Evolutionary conservation across 768 basidiomycete genomes (phyloP).

Genomic region (Lentinula lateritia): DNA sequence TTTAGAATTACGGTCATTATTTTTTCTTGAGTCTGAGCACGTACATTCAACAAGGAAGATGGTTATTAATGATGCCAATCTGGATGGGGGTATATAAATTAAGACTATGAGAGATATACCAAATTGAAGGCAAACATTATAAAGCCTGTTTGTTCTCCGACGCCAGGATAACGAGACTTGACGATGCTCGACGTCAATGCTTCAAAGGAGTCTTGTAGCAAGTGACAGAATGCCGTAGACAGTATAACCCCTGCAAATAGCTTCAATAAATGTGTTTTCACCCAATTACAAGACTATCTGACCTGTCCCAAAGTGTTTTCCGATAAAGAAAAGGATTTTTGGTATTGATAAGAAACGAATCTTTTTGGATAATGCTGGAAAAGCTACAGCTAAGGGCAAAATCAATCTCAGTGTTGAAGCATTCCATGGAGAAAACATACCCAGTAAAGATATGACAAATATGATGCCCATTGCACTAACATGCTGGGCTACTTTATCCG

Average conservation of each 20-base stretch:
- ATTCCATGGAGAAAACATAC: slow-evolving; percentile 28
- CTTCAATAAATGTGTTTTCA: neutral
- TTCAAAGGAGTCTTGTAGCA: slow-evolving; percentile 72
- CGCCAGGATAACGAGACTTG: slow-evolving; percentile 35
- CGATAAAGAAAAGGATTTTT: slow-evolving; percentile 70
- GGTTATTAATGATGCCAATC: slow-evolving; percentile 55
- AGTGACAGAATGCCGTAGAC: slow-evolving; percentile 78
- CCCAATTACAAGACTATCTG: neutral
- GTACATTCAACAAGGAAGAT: slow-evolving; percentile 82
- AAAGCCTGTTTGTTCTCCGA: slow-evolving; percentile 59
- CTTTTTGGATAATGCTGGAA: slow-evolving; percentile 61
- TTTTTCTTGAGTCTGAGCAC: slow-evolving; percentile 18
- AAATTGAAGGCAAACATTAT: slow-evolving; percentile 52
- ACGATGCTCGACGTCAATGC: slow-evolving; percentile 45
- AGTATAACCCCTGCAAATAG: slow-evolving; percentile 51
- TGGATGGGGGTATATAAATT: slow-evolving; percentile 16
- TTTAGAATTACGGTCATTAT: neutral
- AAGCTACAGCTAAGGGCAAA: slow-evolving; percentile 51
- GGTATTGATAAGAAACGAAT: slow-evolving; percentile 52
- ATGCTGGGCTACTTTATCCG: neutral
- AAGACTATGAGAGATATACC: slow-evolving; percentile 1
- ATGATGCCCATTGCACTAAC: slow-evolving; percentile 28
- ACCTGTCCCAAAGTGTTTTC: slow-evolving; percentile 84
- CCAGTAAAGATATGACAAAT: slow-evolving; percentile 59
- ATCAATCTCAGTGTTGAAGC: neutral